Base-by-base conservation (phyloP, 495 filamentous ascomycete genomes). In the Aspergillus affinis region DNA sequence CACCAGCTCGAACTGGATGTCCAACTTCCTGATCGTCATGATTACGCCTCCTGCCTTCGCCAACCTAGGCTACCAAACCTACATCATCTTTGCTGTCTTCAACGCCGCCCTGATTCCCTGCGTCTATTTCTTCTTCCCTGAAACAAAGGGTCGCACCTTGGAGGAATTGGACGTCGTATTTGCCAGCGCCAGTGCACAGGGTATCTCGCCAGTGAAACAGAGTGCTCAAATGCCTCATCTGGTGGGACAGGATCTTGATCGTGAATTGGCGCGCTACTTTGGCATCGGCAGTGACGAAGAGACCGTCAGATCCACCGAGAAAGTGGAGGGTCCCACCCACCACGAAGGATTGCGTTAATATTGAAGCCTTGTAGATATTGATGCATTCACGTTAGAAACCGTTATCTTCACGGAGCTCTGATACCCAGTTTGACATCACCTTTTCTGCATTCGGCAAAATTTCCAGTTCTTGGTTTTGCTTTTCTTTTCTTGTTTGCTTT, bases 81-180 rank as follows among this genome's bases (percentile, higher is more conserved):
- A 79, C 57, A 73, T 84, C 52, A 70, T 82, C 12, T 84, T 79
- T 65, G 79, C 80, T 0, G 64, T 75, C 13, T 68, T 79, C 49
- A 77, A 75, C 57, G 67, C 68, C 0, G 36, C 58, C 18, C 69
- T 64, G 52, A 65, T 78, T 45, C 64, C 67, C 0, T 64, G 68
- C 20, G 72, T 78, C 10, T 79, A 74, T 48, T 56, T 74, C 20
- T 75, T 79, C 62, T 79, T 72, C 51, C 77, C 77, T 4, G 74
- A 79, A 55, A 79, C 72, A 1, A 76, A 78, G 41, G 78, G 78
- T 2, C 64, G 79, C 13, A 66, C 70, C 36, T 65, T 82, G 17
- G 81, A 82, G 61, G 72, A 81, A n/a, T 69, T 82, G 49, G 75
- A 82, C 57, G 69, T 71, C 20, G 67, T 83, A 18, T 83, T 83